A percentile compares a stretch with the other conserved stretches of the same genome.
phyloP scores from a whole-genome alignment of 2,329 filamentous ascomycete species.

The Microsporum canis region DNA sequence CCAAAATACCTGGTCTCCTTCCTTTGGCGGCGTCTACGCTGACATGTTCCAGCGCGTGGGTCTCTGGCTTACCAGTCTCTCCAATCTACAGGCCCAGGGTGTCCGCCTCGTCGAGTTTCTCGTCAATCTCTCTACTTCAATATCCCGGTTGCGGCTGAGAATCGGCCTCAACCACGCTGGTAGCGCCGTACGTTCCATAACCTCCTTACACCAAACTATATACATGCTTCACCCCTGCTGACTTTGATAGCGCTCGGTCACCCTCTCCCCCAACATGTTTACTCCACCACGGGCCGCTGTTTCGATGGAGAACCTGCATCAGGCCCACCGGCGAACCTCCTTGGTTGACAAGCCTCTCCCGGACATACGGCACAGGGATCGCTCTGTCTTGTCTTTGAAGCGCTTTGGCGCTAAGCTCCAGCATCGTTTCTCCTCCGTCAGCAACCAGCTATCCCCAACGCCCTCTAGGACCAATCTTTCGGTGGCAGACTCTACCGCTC shows the following conservation, averaged over 20 bases:
- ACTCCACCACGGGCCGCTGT: background rate
- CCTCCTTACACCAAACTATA: background rate
- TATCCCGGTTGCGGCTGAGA: background rate
- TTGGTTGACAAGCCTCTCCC: background rate
- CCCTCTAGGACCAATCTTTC: background rate
- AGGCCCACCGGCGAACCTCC: background rate
- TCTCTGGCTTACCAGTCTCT: background rate
- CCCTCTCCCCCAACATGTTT: background rate
- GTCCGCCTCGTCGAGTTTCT: background rate
- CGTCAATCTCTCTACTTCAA: background rate
- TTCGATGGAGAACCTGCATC: background rate
- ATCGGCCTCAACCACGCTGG: background rate
- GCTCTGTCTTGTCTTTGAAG: background rate
- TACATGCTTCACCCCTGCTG: background rate
- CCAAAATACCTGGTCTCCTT: background rate
- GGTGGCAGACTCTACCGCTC: background rate
- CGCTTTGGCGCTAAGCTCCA: background rate
- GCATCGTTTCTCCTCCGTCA: background rate
- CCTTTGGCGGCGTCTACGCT: slow-evolving; percentile 1
- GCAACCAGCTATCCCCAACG: background rate
- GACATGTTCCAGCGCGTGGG: slow-evolving; percentile 2
- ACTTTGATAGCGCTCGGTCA: background rate
- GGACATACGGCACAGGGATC: background rate
- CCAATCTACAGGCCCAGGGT: background rate
- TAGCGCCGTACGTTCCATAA: background rate